Evolutionary conservation across 164 flowering plant genomes (phyloP), one percentile per base, ranked within the genome.

Genomic region (Sextonia rubra): DNA sequence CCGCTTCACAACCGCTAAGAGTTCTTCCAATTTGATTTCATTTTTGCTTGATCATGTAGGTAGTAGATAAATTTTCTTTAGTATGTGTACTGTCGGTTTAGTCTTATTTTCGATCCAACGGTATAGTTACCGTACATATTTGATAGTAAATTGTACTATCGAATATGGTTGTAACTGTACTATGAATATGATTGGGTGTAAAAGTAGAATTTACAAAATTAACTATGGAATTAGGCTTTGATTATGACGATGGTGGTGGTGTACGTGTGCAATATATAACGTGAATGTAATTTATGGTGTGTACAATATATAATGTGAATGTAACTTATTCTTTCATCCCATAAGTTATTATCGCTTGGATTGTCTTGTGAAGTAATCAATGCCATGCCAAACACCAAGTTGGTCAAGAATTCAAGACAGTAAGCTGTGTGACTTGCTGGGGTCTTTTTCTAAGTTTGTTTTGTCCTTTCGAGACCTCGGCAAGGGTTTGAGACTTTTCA

Each of bases 1-100:
- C 83, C 83, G 6, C 81, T 81, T 32, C 90, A 87, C 68, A 85
- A 87, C 61, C 83, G 77, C 83, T 75, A 44, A 27, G 77, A 58
- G 29, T 58, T 72, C 44, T 22, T 20, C 11, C 20, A 24, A 25
- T 17, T 47, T 58, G 55, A 18, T 32, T 25, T 25, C 23, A 23
- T 26, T 68, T 25, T 69, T 48, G 27, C 48, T 55, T 48, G 27
- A 44, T 55, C 29, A 48, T 18, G 15, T 8, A 23, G 23, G 60
- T 32, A 47, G n/a, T 24, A 3, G 5, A 24, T 15, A 47, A 22
- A 11, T 64, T 67, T 48, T 68, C 75, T 82, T 76, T 37, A 79
- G 67, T 73, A 77, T 58, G 22, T 71, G 49, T 47, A 32, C 61
- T 63, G 66, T 52, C 67, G 60, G 32, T 48, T 18, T 47, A 56